A percentile compares a stretch with the other conserved stretches of the same genome.
phyloP scores from a whole-genome alignment of 129 eudicot genomes.

The Cynara cardunculus region DNA sequence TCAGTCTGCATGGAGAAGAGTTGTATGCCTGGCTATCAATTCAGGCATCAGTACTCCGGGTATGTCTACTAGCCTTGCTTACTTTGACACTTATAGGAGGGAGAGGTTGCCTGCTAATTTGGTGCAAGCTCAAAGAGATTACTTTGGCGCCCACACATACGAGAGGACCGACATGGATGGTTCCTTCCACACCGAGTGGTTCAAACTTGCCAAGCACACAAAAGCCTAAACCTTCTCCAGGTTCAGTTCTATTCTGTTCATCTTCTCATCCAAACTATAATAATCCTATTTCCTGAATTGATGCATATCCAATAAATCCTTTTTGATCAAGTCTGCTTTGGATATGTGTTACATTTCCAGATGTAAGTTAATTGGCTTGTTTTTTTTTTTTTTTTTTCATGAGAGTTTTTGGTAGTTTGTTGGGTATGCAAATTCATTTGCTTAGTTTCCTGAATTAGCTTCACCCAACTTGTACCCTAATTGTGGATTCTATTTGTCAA shows the following conservation, averaged over 20 bases:
- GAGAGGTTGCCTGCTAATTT: constrained; percentile 57
- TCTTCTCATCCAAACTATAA: background rate
- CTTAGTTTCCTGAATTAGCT: background rate
- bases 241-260: background rate
- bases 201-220: constrained; percentile 48
- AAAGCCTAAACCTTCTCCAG: constrained; percentile 14
- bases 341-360: background rate
- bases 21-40: constrained; percentile 53
- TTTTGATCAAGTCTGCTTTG: background rate
- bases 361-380: constrained; percentile 1
- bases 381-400: background rate
- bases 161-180: constrained; percentile 52
- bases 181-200: constrained; percentile 57
- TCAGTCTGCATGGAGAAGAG: constrained; percentile 61
- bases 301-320: background rate
- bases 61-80: constrained; percentile 62
- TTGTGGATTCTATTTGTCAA: background rate
- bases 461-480: background rate
- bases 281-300: constrained; percentile 4
- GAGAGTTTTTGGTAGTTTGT: constrained; percentile 4
- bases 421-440: background rate
- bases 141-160: constrained; percentile 60
- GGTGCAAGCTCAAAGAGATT: constrained; percentile 67
- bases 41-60: constrained; percentile 63
- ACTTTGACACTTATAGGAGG: constrained; percentile 59